Evolutionary conservation across 2,329 filamentous ascomycete genomes (phyloP).

Genomic region (Fusarium papillatum): DNA sequence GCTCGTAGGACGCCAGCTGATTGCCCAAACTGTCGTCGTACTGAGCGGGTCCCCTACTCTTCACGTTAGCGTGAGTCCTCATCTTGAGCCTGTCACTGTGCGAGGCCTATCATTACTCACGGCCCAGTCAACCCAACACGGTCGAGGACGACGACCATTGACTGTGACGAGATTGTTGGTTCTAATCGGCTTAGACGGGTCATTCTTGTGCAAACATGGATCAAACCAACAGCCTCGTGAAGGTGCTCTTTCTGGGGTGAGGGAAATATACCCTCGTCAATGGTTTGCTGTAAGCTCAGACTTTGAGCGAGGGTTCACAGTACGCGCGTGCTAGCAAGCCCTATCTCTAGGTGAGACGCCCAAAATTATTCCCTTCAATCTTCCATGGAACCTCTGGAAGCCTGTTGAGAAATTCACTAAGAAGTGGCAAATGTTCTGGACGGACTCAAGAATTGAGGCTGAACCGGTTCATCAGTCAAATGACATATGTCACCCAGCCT

Average conservation of each 20-base stretch:
- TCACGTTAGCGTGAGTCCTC: conserved; percentile 35
- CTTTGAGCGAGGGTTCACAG: not conserved
- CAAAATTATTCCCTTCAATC: conserved; percentile 10
- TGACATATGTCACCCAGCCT: conserved; percentile 31
- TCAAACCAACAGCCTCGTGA: not conserved
- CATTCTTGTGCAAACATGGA: not conserved
- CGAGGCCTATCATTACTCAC: conserved; percentile 25
- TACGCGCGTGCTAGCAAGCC: conserved; percentile 14
- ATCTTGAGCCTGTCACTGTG: conserved; percentile 29
- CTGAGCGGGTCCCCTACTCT: conserved; percentile 38
- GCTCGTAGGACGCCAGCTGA: conserved; percentile 29
- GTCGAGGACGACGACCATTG: not conserved
- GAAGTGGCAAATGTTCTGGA: conserved; percentile 14
- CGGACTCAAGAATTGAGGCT: not conserved
- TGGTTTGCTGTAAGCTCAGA: not conserved
- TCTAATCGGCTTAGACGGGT: conserved; percentile 9
- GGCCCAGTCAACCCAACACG: conserved; percentile 35
- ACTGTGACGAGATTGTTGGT: conserved; percentile 17
- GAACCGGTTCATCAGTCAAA: not conserved
- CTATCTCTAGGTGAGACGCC: conserved; percentile 28
- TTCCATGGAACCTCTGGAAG: conserved; percentile 27
- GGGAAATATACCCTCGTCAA: not conserved
- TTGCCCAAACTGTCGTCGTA: conserved; percentile 34
- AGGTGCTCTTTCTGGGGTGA: not conserved
- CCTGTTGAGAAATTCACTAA: conserved; percentile 23